Percentiles rank a stretch among this genome's conserved stretches.
Evolutionary conservation across 2,329 filamentous ascomycete species (phyloP).

Genomic region (Colletotrichum sp.): DNA sequence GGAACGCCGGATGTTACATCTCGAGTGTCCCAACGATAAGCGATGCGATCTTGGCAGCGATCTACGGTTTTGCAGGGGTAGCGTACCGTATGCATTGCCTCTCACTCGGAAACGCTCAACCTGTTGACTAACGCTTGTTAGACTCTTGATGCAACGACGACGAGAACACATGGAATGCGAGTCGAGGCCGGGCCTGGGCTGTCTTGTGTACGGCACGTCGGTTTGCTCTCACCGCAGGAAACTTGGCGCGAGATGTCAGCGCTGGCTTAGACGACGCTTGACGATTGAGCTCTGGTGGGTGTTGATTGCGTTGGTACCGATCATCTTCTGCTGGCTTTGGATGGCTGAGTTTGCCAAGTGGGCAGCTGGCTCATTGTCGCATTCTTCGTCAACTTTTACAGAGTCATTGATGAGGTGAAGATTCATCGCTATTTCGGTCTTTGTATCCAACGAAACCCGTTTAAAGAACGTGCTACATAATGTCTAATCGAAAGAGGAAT

Average conservation of each 20-base stretch:
- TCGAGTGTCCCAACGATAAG: slow-evolving; percentile 68
- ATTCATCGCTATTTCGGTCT: fast-evolving
- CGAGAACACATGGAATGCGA: slow-evolving; percentile 68
- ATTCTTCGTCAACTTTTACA: not conserved
- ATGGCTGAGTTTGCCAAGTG: slow-evolving; percentile 23
- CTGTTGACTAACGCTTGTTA: slow-evolving; percentile 26
- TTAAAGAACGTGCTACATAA: not conserved
- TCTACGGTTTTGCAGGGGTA: slow-evolving; percentile 64
- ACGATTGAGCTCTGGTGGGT: slow-evolving; percentile 57
- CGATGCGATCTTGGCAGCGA: slow-evolving; percentile 65
- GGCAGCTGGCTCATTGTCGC: not conserved
- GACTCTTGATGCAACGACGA: slow-evolving; percentile 62
- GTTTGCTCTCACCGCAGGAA: slow-evolving; percentile 50
- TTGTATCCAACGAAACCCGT: not conserved
- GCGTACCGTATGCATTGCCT: slow-evolving; percentile 53
- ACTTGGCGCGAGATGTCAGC: slow-evolving; percentile 48
- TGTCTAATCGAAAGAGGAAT: not conserved
- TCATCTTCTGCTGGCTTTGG: slow-evolving; percentile 45
- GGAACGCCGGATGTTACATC: slow-evolving; percentile 64
- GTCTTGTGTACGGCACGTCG: slow-evolving; percentile 57
- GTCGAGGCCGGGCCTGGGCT: slow-evolving; percentile 59
- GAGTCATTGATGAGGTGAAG: not conserved
- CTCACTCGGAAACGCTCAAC: not conserved
- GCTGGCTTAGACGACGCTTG: slow-evolving; percentile 49
- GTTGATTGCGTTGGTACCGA: slow-evolving; percentile 45